Base-by-base conservation (phyloP, 2,329 filamentous ascomycete genomes). In the Colletotrichum tanaceti region DNA sequence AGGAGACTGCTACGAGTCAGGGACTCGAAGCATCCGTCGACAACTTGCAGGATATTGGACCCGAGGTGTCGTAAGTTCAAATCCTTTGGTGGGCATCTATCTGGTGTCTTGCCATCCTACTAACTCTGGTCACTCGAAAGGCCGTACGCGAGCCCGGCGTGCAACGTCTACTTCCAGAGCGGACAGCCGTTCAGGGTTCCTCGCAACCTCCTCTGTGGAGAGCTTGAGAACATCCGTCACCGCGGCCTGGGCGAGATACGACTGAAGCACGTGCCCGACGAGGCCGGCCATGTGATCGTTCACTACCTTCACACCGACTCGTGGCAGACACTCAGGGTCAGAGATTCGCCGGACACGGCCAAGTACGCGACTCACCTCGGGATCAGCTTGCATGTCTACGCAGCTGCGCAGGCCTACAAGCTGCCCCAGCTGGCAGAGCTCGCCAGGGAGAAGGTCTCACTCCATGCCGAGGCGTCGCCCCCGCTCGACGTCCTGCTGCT, bases 271-370 rank as follows among this genome's bases (percentile, higher is more conserved):
- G 35, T 63, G 2, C 50, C 50, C 4, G 28, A 49, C 44, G 61
- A 57, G 18, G 61, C 52, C 16, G 61, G 61, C 32, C 61, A 63
- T 2, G 52, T 63, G 1, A 43, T 63, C 1, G 16, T 63, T 4
- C 61, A 63, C 24, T 63, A 63, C 52, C 52, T 63, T 16, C 10
- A 50, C 22, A 57, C 61, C 1, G 5, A 43, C 10, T 32, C 61
- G 4, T 63, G 54, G 50, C 61, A 63, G n/a, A 63, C 43, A 10
- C 52, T 63, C 22, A 2, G 9, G 1, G 22, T 9, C n/a, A 24
- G 11, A 3, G 5, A 38, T 14, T 32, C 18, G n/a, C 14, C 13
- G 3, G 28, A 20, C 28, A 18, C 20, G 10, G 4, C 39, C 59
- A 2, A 39, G 28, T 6, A 16, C 4, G 11, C 39, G 11, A 24